phyloP scores from a whole-genome alignment of 1,139 yeast genomes.

The Candida pseudoviswanathii region DNA sequence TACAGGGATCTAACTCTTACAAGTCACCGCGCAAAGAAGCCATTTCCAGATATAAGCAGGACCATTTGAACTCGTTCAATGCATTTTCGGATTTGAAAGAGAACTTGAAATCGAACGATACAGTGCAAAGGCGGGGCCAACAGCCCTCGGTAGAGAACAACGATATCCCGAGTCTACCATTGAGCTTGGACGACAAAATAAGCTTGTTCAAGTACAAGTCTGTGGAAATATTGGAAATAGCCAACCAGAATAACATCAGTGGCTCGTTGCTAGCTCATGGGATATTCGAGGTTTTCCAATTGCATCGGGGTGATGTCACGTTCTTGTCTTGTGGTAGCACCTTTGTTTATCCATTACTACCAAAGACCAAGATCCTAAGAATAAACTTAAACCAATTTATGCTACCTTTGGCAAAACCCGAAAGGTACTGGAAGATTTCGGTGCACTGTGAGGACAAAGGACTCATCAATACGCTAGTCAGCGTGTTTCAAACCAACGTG shows the following conservation, averaged over 20 bases:
- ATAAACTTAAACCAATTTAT: conserved; percentile 56
- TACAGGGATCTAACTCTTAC: conserved; percentile 2
- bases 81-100: conserved; percentile 33
- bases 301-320: conserved; percentile 63
- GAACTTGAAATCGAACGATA: conserved; percentile 21
- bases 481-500: conserved; percentile 42
- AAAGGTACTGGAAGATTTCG: conserved; percentile 68
- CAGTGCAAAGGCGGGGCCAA: background rate
- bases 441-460: conserved; percentile 40
- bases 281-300: conserved; percentile 61
- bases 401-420: conserved; percentile 69
- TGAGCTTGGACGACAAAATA: conserved; percentile 38
- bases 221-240: conserved; percentile 46
- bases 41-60: conserved; percentile 40
- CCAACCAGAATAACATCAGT: conserved; percentile 27
- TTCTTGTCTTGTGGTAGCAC: conserved; percentile 62
- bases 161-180: conserved; percentile 1
- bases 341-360: conserved; percentile 63
- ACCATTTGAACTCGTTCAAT: conserved; percentile 28
- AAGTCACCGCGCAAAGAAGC: conserved; percentile 41
- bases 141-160: background rate
- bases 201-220: conserved; percentile 39
- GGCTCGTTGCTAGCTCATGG: conserved; percentile 66
- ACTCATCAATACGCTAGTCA: conserved; percentile 38
- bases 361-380: conserved; percentile 58